Percentiles rank a stretch among this genome's conserved stretches.
phyloP scores from a whole-genome alignment of 305 asterid genomes.

The Solanum hybrid region DNA sequence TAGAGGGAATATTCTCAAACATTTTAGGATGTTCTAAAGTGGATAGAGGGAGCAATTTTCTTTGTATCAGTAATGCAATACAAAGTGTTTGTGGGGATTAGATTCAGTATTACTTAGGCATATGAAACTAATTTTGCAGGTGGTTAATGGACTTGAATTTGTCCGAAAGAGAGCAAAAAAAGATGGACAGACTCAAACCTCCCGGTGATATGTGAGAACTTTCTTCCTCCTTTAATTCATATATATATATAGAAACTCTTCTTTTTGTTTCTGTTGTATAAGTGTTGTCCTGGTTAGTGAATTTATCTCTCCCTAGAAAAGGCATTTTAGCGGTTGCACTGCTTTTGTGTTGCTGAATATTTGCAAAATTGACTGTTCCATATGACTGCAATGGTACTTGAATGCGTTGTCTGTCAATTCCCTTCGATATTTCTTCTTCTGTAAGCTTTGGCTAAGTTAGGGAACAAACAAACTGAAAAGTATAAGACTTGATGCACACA shows the following conservation, averaged over 20 bases:
- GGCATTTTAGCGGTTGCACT: neutral
- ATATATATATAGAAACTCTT: neutral
- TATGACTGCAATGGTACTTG: neutral
- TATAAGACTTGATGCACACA: neutral
- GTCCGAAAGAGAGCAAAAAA: neutral
- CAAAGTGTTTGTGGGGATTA: neutral
- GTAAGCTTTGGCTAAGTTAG: neutral
- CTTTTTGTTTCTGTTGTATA: neutral
- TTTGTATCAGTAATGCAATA: neutral
- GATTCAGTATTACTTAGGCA: neutral
- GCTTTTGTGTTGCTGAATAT: neutral
- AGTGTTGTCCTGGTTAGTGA: neutral
- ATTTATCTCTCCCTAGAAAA: neutral
- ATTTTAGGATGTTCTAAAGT: neutral
- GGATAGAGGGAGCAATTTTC: neutral
- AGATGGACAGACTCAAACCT: neutral
- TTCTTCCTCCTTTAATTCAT: neutral
- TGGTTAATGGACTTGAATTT: conserved; percentile 63
- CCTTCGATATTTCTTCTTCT: neutral
- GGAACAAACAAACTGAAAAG: neutral
- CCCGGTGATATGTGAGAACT: neutral
- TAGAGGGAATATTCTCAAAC: neutral
- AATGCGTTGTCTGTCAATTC: neutral
- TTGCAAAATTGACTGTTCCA: neutral
- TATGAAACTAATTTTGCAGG: conserved; percentile 21